Conservation (phyloP, 2,329 filamentous ascomycete genomes). For the Monosporascus sp. region DNA sequence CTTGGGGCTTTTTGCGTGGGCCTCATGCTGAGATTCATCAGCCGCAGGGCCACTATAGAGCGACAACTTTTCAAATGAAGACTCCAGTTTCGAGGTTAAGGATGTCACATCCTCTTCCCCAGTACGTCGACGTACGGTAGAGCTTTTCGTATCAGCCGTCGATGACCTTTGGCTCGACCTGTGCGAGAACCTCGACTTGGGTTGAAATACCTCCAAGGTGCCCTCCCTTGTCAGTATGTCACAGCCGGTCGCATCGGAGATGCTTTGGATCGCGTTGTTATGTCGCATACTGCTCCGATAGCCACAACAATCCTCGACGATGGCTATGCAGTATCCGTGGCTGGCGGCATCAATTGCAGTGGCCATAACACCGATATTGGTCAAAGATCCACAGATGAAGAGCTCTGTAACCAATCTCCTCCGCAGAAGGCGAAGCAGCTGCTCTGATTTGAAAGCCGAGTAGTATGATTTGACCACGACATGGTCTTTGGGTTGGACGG, state of each 20-base stretch:
- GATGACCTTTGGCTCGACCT: conserved; percentile 9
- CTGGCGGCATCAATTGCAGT: conserved; percentile 86
- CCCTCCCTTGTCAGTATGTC: conserved; percentile 55
- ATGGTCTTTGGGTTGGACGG: conserved; percentile 44
- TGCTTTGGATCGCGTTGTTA: conserved; percentile 61
- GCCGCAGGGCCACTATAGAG: conserved; percentile 26
- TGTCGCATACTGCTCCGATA: conserved; percentile 69
- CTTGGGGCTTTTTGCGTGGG: conserved; percentile 14
- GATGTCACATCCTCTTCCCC: conserved; percentile 15
- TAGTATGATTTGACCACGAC: conserved; percentile 70
- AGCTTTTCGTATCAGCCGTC: conserved; percentile 14
- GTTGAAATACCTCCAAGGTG: conserved; percentile 40
- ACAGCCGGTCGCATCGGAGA: conserved; percentile 71
- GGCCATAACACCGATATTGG: conserved; percentile 84
- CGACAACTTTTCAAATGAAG: conserved; percentile 30
- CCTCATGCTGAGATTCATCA: conserved; percentile 16
- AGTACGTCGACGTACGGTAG: conserved; percentile 23
- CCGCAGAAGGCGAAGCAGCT: conserved; percentile 71
- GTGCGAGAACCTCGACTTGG: conserved; percentile 14
- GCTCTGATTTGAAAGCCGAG: conserved; percentile 75
- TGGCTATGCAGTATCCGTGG: conserved; percentile 79
- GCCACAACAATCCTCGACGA: conserved; percentile 85
- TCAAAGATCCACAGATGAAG: conserved; percentile 80
- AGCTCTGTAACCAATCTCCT: conserved; percentile 84
- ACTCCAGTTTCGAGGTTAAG: conserved; percentile 21